Percentiles rank a stretch among this genome's conserved stretches.
phyloP scores from a whole-genome alignment of 257 asterid genomes.

The Solanum infundibuliforme region DNA sequence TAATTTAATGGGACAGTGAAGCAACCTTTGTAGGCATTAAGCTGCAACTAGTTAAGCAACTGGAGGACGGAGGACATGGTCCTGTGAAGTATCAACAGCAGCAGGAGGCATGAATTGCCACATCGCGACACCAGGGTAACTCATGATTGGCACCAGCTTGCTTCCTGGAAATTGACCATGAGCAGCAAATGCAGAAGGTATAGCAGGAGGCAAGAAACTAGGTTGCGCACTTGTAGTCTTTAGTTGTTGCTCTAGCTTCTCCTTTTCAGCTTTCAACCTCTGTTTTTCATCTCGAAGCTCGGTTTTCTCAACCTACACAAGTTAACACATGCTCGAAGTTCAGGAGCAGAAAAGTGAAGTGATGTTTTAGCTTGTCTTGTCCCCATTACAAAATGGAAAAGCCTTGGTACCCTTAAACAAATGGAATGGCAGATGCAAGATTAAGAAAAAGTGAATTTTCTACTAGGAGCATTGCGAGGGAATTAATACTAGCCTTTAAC shows the following conservation, averaged over 20 bases:
- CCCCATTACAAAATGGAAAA: background rate
- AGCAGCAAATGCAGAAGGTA: constrained; percentile 52
- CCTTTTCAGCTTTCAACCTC: constrained; percentile 81
- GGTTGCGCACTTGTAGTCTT: constrained; percentile 52
- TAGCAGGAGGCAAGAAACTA: constrained; percentile 47
- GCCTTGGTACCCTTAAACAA: background rate
- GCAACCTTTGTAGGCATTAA: background rate
- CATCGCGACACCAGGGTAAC: constrained; percentile 95
- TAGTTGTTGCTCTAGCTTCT: constrained; percentile 82
- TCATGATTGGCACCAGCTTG: constrained; percentile 77
- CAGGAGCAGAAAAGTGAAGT: background rate
- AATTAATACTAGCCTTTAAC: constrained; percentile 47
- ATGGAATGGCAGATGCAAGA: background rate
- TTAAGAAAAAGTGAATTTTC: background rate
- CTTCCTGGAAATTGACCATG: constrained; percentile 56
- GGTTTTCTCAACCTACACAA: constrained; percentile 62
- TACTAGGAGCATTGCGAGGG: background rate
- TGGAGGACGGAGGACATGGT: constrained; percentile 95
- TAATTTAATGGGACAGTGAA: constrained; percentile 14
- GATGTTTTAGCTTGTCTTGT: background rate
- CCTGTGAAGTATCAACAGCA: constrained; percentile 92
- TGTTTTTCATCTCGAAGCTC: constrained; percentile 95
- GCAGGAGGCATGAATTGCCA: constrained; percentile 99
- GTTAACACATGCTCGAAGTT: background rate
- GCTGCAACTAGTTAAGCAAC: constrained; percentile 50